Evolutionary conservation across 371 early-diverging fungal species (phyloP).

Genomic region (Sporodiniella umbellata): DNA sequence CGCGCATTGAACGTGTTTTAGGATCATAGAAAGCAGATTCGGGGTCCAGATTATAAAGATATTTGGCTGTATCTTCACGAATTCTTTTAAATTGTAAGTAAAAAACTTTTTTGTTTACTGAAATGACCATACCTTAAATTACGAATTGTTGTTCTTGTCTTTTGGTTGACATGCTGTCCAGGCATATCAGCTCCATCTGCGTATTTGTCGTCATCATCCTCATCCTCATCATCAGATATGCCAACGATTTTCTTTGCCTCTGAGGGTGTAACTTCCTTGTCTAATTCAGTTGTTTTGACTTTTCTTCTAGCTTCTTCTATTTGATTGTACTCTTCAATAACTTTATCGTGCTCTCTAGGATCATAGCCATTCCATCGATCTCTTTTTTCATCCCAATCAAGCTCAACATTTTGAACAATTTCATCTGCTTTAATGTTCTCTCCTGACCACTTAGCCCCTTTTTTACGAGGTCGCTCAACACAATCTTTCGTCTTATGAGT

Average conservation of each 20-base stretch:
- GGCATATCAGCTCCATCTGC: conserved; percentile 88
- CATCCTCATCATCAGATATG: conserved; percentile 67
- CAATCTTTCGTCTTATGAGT: conserved; percentile 93
- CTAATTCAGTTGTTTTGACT: conserved; percentile 75
- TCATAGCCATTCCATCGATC: conserved; percentile 98
- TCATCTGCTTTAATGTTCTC: conserved; percentile 86
- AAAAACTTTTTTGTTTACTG: background rate
- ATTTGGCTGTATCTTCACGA: conserved; percentile 98
- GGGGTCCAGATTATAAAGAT: conserved; percentile 90
- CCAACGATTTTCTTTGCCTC: conserved; percentile 56
- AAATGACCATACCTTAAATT: conserved; percentile 80
- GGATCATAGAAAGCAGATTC: conserved; percentile 97
- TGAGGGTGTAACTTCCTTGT: conserved; percentile 58
- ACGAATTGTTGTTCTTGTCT: conserved; percentile 91
- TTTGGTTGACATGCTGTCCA: conserved; percentile 88
- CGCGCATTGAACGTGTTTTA: conserved; percentile 97
- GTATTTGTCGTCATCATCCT: conserved; percentile 88
- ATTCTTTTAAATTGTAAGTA: conserved; percentile 52
- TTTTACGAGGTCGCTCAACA: conserved; percentile 89
- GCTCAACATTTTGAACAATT: conserved; percentile 69
- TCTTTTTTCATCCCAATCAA: conserved; percentile 93
- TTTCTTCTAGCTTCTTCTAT: conserved; percentile 87
- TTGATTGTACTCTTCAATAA: conserved; percentile 86
- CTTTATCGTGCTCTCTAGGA: conserved; percentile 75
- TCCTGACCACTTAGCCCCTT: conserved; percentile 88